These are phyloP conservation scores for Fusarium praegraminearum DNA, from an alignment of 2,329 filamentous ascomycete species.

Conservation along the genomic window DNA sequence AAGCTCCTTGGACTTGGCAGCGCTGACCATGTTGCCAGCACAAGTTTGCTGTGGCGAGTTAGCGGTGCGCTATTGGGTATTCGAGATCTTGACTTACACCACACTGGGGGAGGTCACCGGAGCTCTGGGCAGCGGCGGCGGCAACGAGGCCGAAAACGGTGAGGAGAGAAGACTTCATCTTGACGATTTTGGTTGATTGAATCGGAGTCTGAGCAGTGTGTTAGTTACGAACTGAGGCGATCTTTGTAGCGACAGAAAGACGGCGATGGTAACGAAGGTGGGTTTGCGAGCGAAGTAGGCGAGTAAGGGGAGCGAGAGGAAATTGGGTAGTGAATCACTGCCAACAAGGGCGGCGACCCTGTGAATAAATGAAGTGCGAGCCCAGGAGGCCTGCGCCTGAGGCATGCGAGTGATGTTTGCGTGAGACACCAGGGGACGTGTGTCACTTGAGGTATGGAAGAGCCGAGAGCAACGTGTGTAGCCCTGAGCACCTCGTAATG, in stretches of 20 bases:
- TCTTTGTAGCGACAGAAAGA: conserved; percentile 20
- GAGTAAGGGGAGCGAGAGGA: conserved; percentile 13
- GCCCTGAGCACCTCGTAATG: conserved; percentile 32
- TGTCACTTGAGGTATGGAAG: conserved; percentile 40
- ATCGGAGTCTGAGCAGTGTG: conserved; percentile 22
- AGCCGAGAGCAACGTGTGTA: conserved; percentile 35
- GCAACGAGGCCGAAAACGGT: conserved; percentile 58
- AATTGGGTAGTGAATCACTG: conserved; percentile 31
- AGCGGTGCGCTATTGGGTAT: conserved; percentile 10
- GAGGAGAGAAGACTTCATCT: conserved; percentile 64
- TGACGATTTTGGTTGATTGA: conserved; percentile 49
- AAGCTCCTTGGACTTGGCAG: conserved; percentile 57
- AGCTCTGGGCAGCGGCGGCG: conserved; percentile 57
- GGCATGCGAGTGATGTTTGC: conserved; percentile 45
- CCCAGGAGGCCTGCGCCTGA: conserved; percentile 21
- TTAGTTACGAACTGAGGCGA: conserved; percentile 22
- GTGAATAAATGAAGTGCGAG: conserved; percentile 28
- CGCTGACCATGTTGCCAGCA: conserved; percentile 62
- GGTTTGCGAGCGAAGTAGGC: conserved; percentile 9
- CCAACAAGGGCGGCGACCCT: conserved; percentile 11
- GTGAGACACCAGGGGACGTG: conserved; percentile 49
- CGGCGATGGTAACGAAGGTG: conserved; percentile 18
- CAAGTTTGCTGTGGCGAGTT: conserved; percentile 59
- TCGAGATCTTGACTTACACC: conserved; percentile 59
- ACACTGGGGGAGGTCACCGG: conserved; percentile 60